phyloP scores from a whole-genome alignment of 2,329 filamentous ascomycete species.

The Pseudofabraea citricarpa region DNA sequence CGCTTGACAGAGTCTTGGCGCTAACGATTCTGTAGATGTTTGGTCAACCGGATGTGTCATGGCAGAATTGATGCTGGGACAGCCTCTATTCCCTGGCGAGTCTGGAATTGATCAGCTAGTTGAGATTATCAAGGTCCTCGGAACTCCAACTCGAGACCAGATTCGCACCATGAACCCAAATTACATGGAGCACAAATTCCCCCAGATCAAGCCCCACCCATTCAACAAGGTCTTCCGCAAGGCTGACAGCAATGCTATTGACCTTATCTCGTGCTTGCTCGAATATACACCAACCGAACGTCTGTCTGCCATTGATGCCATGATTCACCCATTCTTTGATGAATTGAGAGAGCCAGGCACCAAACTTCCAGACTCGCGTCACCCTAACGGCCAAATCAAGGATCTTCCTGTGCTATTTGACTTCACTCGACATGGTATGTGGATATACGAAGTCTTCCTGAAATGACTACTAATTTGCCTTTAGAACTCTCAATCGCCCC shows the following conservation, averaged over 20 bases:
- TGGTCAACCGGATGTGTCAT: conserved; percentile 99
- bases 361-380: conserved; percentile 88
- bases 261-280: conserved; percentile 86
- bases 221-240: conserved; percentile 99
- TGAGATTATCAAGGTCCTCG: conserved; percentile 98
- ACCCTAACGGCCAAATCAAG: conserved; percentile 72
- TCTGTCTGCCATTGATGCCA: conserved; percentile 87
- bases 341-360: conserved; percentile 90
- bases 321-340: conserved; percentile 98
- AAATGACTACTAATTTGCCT: conserved; percentile 9
- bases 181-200: conserved; percentile 99
- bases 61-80: conserved; percentile 98
- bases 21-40: conserved; percentile 60
- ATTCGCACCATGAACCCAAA: conserved; percentile 99
- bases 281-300: conserved; percentile 98
- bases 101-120: conserved; percentile 98
- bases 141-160: conserved; percentile 93
- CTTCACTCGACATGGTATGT: conserved; percentile 84
- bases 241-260: conserved; percentile 87
- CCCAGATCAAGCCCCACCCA: conserved; percentile 98
- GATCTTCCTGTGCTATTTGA: conserved; percentile 88
- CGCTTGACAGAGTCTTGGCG: conserved; percentile 8
- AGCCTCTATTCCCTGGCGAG: conserved; percentile 95
- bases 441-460: not conserved
- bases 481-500: conserved; percentile 94